Percentiles rank a stretch among this genome's conserved stretches.
These are phyloP conservation scores for Sporothrix schenckii DNA, from an alignment of 2,329 filamentous ascomycete genomes.

Conservation along the genomic window DNA sequence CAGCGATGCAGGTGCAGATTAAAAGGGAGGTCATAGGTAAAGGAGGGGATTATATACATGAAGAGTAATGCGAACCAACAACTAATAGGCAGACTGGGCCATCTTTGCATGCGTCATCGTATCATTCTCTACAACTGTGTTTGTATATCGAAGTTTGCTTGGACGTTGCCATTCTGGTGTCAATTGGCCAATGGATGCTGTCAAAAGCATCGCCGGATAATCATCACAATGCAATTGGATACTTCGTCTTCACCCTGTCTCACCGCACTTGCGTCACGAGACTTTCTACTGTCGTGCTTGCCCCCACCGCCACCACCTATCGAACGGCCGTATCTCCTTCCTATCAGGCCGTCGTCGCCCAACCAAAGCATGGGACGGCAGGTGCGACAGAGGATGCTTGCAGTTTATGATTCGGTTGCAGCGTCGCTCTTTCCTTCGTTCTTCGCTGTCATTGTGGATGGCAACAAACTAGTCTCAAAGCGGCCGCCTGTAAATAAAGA, in stretches of 20 bases:
- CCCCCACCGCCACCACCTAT: not conserved
- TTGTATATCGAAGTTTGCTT: too few relatives aligned
- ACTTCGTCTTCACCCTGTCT: not conserved
- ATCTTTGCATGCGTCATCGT: not conserved
- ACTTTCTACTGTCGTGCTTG: not conserved
- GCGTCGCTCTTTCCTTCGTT: not conserved
- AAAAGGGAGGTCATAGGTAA: not conserved
- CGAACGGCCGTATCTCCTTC: not conserved
- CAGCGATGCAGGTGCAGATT: not conserved
- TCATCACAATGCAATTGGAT: too few relatives aligned
- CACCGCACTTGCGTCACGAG: constrained; percentile 16
- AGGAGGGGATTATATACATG: not conserved
- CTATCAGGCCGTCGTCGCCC: not conserved
- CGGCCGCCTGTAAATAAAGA: constrained; percentile 31
- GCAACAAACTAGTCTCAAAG: constrained; percentile 26
- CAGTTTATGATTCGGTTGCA: not conserved
- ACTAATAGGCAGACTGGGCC: not conserved
- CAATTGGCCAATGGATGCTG: too few relatives aligned
- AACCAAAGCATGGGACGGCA: constrained; percentile 9
- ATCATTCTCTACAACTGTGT: not conserved
- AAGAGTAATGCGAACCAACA: not conserved
- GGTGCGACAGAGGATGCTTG: not conserved
- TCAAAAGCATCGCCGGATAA: too few relatives aligned
- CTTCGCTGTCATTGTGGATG: not conserved
- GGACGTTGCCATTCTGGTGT: too few relatives aligned